Base-by-base conservation (phyloP, 169 alveolate genomes). In the Perkinsus olseni region DNA sequence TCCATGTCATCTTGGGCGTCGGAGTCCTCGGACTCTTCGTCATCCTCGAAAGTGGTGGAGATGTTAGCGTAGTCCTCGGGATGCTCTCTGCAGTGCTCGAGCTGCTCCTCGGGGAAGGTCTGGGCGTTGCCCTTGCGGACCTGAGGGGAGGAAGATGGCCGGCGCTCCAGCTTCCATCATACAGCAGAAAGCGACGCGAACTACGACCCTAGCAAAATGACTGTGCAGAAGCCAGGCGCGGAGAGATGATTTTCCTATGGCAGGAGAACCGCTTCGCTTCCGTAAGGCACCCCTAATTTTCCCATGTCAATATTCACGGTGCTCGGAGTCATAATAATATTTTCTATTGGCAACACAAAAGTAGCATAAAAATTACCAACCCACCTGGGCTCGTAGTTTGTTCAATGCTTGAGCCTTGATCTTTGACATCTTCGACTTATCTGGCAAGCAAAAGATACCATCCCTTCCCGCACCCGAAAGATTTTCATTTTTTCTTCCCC, bases 371-470 rank as follows among this genome's bases (percentile, higher is more conserved):
- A 45, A 10, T 45, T 45, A 10, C 24, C 17, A 45, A 6, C 94
- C 8, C 20, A 95, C 95, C 82, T 95, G 94, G 28, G 95, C 94
- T 34, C 96, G 91, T 0, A 95, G 92, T 1, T 95, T 95, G 91
- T 95, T 95, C 91, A 95, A 90, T 24, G 96, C 95, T 0, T 50
- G 45, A 24, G 96, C 96, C 93, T 94, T 95, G 74, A 93, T 92
- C 62, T 51, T 92, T 1, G 95, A 92, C 38, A 95, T 94, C 39
- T 95, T 93, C 62, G 62, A 45, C 62, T 45, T 45, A 45, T 45
- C 62, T 45, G n/a, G n/a, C n/a, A n/a, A n/a, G n/a, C n/a, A n/a
- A 45, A 45, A 45, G 62, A 45, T 45, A 45, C 62, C 24, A 6
- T 45, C n/a, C 62, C 6, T 45, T 45, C 17, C 6, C 17, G 62